A percentile compares a stretch with the other conserved stretches of the same genome.
These are phyloP conservation scores for Calonectria montana DNA, from an alignment of 2,329 filamentous ascomycete genomes.

Conservation along the genomic window DNA sequence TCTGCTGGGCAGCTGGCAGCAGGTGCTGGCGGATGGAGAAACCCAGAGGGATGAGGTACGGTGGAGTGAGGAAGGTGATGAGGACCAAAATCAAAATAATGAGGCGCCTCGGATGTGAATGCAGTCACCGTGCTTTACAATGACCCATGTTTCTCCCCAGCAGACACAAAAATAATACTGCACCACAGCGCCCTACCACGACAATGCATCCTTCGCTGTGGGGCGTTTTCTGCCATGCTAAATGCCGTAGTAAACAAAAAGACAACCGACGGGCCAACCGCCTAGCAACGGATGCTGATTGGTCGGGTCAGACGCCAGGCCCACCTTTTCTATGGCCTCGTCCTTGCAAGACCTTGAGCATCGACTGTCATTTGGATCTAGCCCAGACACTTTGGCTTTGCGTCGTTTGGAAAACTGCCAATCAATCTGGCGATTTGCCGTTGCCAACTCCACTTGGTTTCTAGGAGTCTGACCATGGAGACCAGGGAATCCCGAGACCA, in stretches of 20 bases:
- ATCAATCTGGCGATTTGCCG: slow-evolving; percentile 24
- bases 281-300: slow-evolving; percentile 48
- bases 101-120: slow-evolving; percentile 33
- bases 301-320: slow-evolving; percentile 14
- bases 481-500: slow-evolving; percentile 2
- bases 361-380: slow-evolving; percentile 23
- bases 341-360: slow-evolving; percentile 33
- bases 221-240: slow-evolving; percentile 36
- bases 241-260: slow-evolving; percentile 48
- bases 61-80: slow-evolving; percentile 10
- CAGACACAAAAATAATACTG: slow-evolving; percentile 36
- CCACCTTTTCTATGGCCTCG: slow-evolving; percentile 33
- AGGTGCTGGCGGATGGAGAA: slow-evolving; percentile 10
- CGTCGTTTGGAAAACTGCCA: slow-evolving; percentile 13
- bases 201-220: slow-evolving; percentile 26
- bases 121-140: slow-evolving; percentile 35
- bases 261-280: slow-evolving; percentile 46
- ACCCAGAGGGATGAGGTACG: background rate
- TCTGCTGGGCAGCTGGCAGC: slow-evolving; percentile 19
- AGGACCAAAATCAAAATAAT: slow-evolving; percentile 18
- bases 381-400: slow-evolving; percentile 16
- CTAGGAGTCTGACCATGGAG: background rate
- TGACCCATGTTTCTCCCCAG: slow-evolving; percentile 20
- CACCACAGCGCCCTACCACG: slow-evolving; percentile 31
- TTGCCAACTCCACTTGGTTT: slow-evolving; percentile 7